Evolutionary conservation across 2,329 filamentous ascomycete genomes (phyloP).

Genomic region (Helotiales sp.): DNA sequence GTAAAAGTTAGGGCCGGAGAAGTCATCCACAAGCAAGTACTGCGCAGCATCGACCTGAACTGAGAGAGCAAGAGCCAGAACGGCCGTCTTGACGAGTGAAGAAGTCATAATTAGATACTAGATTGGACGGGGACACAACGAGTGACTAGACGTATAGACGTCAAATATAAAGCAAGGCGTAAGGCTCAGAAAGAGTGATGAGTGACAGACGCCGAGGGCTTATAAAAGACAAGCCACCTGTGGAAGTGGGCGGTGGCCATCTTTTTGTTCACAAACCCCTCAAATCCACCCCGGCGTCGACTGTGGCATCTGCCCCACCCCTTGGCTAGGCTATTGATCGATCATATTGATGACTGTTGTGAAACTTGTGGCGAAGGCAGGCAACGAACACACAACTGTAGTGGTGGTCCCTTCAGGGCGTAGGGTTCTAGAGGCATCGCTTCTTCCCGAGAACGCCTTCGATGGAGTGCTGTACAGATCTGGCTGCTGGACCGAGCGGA

Average conservation of each 20-base stretch:
- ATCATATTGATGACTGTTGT: background rate
- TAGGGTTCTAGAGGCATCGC: conserved; percentile 1
- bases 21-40: conserved; percentile 40
- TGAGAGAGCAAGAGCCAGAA: conserved; percentile 30
- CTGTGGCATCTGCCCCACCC: background rate
- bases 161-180: conserved; percentile 24
- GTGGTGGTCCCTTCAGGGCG: background rate
- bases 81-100: conserved; percentile 30
- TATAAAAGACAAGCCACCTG: background rate
- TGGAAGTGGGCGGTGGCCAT: background rate
- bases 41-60: conserved; percentile 20
- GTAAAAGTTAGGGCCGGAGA: conserved; percentile 50
- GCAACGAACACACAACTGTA: background rate
- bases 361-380: conserved; percentile 1
- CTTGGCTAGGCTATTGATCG: background rate
- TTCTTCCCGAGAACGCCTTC: background rate
- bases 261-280: conserved; percentile 2
- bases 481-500: background rate
- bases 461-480: background rate
- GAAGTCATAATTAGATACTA: conserved; percentile 20
- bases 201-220: background rate
- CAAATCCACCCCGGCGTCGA: background rate
- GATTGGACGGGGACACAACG: conserved; percentile 24
- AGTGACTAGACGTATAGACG: conserved; percentile 36
- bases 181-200: conserved; percentile 32